Conservation (phyloP, 192 early-diverging fungal genomes). For the Lobosporangium transversale region DNA sequence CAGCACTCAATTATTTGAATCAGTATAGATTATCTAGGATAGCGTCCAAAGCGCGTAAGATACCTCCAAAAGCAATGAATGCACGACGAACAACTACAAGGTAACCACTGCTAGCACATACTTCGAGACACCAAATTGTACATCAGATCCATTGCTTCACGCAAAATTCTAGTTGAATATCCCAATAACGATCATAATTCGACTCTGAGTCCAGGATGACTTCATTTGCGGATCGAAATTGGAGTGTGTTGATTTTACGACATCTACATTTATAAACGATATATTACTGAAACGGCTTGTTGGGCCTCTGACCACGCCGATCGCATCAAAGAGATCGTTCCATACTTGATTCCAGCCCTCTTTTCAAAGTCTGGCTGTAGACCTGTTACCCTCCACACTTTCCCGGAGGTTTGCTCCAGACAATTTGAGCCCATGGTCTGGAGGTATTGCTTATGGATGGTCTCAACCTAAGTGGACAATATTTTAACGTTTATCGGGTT, state of each 20-base stretch:
- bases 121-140: conserved; percentile 73
- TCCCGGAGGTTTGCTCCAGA: no score
- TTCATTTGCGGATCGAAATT: conserved; percentile 71
- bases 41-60: conserved; percentile 66
- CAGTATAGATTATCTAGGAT: conserved; percentile 57
- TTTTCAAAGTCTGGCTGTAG: conserved; percentile 85
- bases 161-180: conserved; percentile 76
- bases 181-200: conserved; percentile 79
- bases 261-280: conserved; percentile 81
- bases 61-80: conserved; percentile 77
- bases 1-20: conserved; percentile 69
- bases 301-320: conserved; percentile 72
- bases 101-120: conserved; percentile 67
- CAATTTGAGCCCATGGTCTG: conserved; percentile 80
- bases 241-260: conserved; percentile 74
- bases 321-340: conserved; percentile 66
- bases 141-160: conserved; percentile 56
- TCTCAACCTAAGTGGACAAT: no score
- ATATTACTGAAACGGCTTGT: conserved; percentile 64
- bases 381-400: conserved; percentile 65
- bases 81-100: conserved; percentile 67
- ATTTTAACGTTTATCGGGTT: no score
- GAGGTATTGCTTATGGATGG: conserved; percentile 80
- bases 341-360: conserved; percentile 72
- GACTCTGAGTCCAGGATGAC: conserved; percentile 68